phyloP scores from a whole-genome alignment of 495 filamentous ascomycete species.

The Letharia lupina region DNA sequence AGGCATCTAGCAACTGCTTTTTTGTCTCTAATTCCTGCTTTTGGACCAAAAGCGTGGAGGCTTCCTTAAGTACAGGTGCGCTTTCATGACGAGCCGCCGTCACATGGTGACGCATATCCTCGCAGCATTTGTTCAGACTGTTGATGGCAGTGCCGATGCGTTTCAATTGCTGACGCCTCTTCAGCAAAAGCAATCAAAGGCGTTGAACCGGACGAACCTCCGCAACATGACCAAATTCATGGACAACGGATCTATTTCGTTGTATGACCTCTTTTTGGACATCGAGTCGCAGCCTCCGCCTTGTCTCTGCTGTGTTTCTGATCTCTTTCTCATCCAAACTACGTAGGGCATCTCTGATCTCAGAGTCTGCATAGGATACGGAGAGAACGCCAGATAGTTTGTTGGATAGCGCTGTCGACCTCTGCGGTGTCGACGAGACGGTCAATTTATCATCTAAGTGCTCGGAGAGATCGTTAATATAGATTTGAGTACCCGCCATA shows the following conservation, averaged over 20 bases:
- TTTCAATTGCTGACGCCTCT: slow-evolving; percentile 61
- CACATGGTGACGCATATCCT: slow-evolving; percentile 73
- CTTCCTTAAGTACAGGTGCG: slow-evolving; percentile 68
- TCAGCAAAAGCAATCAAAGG: slow-evolving; percentile 16
- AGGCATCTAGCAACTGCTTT: slow-evolving; percentile 71
- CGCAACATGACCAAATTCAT: slow-evolving; percentile 83
- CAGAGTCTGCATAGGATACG: slow-evolving; percentile 83
- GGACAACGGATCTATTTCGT: slow-evolving; percentile 84
- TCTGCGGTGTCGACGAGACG: slow-evolving; percentile 16
- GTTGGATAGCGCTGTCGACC: slow-evolving; percentile 54
- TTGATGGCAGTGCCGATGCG: slow-evolving; percentile 72
- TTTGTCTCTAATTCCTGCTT: slow-evolving; percentile 76
- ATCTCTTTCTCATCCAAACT: slow-evolving; percentile 64
- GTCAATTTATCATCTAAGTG: slow-evolving; percentile 16
- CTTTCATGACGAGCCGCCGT: slow-evolving; percentile 66
- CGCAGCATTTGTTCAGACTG: slow-evolving; percentile 70
- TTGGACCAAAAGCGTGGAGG: slow-evolving; percentile 62
- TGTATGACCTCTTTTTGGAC: slow-evolving; percentile 89
- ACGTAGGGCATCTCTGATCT: slow-evolving; percentile 77
- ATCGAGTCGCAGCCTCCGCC: slow-evolving; percentile 72
- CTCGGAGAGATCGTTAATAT: slow-evolving; percentile 8
- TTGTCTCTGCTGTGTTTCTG: slow-evolving; percentile 68
- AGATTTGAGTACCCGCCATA: slow-evolving; percentile 10
- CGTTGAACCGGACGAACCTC: slow-evolving; percentile 49
- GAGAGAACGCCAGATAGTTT: slow-evolving; percentile 82